Conservation (phyloP, 306 rosid species). For the Acmispon strigosus region DNA sequence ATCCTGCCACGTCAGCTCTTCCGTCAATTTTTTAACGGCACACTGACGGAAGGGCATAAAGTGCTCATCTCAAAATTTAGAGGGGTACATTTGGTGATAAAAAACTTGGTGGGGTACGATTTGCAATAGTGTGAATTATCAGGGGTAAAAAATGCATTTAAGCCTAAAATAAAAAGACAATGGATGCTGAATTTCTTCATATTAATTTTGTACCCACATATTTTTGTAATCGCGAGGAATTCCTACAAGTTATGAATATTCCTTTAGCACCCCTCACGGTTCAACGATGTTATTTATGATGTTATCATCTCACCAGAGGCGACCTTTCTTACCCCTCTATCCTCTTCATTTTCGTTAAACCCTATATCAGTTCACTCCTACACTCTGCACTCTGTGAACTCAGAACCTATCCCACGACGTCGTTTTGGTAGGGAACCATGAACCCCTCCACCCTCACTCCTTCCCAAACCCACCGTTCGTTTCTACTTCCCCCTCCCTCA, state of each 20-base stretch:
- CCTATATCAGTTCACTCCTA: constrained; percentile 33
- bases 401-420: constrained; percentile 29
- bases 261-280: neutral
- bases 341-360: constrained; percentile 39
- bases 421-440: constrained; percentile 41
- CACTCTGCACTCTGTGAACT: neutral
- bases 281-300: neutral
- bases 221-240: neutral
- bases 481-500: constrained; percentile 37
- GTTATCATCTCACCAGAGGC: neutral
- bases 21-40: no score
- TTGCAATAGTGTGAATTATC: no score
- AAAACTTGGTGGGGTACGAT: no score
- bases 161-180: no score
- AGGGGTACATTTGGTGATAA: no score
- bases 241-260: neutral
- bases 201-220: neutral
- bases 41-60: no score
- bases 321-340: neutral
- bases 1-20: no score
- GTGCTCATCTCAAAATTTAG: no score
- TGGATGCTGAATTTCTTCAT: neutral
- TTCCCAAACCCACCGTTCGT: constrained; percentile 22
- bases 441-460: constrained; percentile 54
- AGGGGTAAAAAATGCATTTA: no score